Conservation (phyloP, 1,139 yeast species). For the Martiniozyma asiatica region DNA sequence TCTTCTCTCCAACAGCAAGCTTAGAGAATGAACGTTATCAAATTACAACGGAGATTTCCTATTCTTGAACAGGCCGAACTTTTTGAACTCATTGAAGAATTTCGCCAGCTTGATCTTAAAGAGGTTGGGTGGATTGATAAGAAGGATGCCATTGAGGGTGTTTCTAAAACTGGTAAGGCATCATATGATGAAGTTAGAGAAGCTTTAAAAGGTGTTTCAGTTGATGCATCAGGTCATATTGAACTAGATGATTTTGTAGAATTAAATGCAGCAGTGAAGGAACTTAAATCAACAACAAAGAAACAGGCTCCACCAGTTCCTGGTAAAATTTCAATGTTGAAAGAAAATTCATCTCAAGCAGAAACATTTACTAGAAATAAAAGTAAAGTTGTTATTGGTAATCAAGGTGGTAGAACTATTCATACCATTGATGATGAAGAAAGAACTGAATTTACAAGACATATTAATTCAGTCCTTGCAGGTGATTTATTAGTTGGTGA, state of each 20-base stretch:
- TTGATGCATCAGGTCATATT: conserved; percentile 94
- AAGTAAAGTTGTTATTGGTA: conserved; percentile 68
- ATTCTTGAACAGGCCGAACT: conserved; percentile 75
- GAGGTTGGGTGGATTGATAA: conserved; percentile 96
- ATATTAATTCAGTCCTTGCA: conserved; percentile 79
- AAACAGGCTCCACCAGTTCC: conserved; percentile 16
- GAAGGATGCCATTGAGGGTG: conserved; percentile 75
- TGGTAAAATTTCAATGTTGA: conserved; percentile 17
- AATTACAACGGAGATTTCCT: conserved; percentile 87
- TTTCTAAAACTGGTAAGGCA: conserved; percentile 68
- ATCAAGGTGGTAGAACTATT: conserved; percentile 71
- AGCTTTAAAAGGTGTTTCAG: conserved; percentile 78
- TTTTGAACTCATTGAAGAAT: conserved; percentile 72
- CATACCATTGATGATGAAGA: conserved; percentile 97
- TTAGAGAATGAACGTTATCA: no score
- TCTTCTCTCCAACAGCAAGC: no score
- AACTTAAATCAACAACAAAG: conserved; percentile 11
- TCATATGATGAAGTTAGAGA: conserved; percentile 90
- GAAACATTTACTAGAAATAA: conserved; percentile 35
- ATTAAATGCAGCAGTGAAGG: conserved; percentile 56
- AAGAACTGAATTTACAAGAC: conserved; percentile 89
- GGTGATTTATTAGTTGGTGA: conserved; percentile 85
- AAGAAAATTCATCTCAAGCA: conserved; percentile 13
- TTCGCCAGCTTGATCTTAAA: conserved; percentile 70
- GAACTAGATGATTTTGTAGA: conserved; percentile 95